Evolutionary conservation across 2,329 filamentous ascomycete genomes (phyloP).

Genomic region (Fusarium compactum): DNA sequence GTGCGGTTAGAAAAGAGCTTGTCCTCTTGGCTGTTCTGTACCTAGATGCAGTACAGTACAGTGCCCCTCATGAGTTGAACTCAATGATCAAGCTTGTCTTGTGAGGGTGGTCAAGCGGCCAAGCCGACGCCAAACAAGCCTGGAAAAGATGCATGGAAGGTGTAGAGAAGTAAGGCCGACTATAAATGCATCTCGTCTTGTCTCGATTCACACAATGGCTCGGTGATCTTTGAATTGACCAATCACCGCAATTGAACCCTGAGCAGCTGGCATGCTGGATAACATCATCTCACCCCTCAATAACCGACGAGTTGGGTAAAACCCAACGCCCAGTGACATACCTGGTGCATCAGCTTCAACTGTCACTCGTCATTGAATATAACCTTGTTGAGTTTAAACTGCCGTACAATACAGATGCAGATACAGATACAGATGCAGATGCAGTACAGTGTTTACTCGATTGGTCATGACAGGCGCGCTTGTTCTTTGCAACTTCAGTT

Average conservation of each 20-base stretch:
- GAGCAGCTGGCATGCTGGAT: conserved; percentile 23
- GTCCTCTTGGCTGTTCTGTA: conserved; percentile 21
- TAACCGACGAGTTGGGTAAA: conserved; percentile 27
- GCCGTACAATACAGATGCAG: conserved; percentile 9
- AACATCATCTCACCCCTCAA: conserved; percentile 25
- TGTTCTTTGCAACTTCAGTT: conserved; percentile 19
- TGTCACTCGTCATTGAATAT: conserved; percentile 36
- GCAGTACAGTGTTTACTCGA: not conserved
- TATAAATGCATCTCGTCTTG: conserved; percentile 9
- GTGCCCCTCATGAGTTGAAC: conserved; percentile 17
- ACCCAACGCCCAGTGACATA: conserved; percentile 30
- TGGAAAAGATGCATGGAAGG: conserved; percentile 33
- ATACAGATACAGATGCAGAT: not conserved
- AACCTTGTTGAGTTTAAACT: conserved; percentile 11
- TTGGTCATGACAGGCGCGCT: conserved; percentile 30
- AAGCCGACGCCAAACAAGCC: conserved; percentile 28
- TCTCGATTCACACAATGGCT: conserved; percentile 1
- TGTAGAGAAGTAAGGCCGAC: conserved; percentile 9
- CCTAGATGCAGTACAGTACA: not conserved
- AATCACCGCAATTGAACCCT: conserved; percentile 21
- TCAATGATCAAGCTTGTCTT: conserved; percentile 22
- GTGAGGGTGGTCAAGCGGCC: conserved; percentile 34
- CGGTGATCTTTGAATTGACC: conserved; percentile 21
- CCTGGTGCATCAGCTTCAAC: conserved; percentile 18
- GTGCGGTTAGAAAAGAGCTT: conserved; percentile 29